Conservation (phyloP, 2,329 filamentous ascomycete species). For the Verticillium dahliae region DNA sequence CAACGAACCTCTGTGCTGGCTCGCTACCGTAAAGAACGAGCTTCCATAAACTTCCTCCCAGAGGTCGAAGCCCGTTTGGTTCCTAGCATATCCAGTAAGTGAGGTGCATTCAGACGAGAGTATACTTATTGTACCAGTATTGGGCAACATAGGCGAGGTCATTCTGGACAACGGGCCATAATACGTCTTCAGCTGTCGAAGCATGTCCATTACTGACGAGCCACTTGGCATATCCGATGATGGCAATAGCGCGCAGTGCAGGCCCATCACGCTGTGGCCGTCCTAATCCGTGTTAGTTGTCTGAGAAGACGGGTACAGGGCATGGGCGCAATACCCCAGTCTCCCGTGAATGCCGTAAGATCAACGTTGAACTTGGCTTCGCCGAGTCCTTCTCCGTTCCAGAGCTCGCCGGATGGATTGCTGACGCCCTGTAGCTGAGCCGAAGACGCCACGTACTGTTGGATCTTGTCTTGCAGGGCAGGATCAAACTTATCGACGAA, state of each 20-base stretch:
- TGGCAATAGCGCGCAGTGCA: constrained; percentile 65
- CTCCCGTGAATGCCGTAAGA: constrained; percentile 54
- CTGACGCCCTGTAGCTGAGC: constrained; percentile 58
- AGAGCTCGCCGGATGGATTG: constrained; percentile 60
- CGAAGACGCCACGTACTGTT: constrained; percentile 63
- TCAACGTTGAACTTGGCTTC: constrained; percentile 71
- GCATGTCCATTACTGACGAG: constrained; percentile 60
- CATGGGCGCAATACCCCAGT: constrained; percentile 46
- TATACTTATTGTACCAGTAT: constrained; percentile 46
- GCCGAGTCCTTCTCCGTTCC: constrained; percentile 49
- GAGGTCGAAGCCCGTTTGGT: constrained; percentile 62
- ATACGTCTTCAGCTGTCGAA: constrained; percentile 42
- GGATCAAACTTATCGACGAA: constrained; percentile 54
- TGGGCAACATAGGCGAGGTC: constrained; percentile 70
- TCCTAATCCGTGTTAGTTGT: constrained; percentile 26
- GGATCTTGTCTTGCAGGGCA: constrained; percentile 51
- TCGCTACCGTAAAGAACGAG: constrained; percentile 72
- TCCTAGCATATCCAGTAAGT: constrained; percentile 25
- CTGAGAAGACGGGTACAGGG: rapidly evolving
- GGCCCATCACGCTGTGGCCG: constrained; percentile 77
- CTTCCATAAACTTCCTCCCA: constrained; percentile 77
- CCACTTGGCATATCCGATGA: constrained; percentile 69
- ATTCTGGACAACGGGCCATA: constrained; percentile 71
- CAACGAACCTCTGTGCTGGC: constrained; percentile 57
- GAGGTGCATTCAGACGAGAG: not conserved